Conservation (phyloP, 2,329 filamentous ascomycete species). For the Coleophoma cylindrospora region DNA sequence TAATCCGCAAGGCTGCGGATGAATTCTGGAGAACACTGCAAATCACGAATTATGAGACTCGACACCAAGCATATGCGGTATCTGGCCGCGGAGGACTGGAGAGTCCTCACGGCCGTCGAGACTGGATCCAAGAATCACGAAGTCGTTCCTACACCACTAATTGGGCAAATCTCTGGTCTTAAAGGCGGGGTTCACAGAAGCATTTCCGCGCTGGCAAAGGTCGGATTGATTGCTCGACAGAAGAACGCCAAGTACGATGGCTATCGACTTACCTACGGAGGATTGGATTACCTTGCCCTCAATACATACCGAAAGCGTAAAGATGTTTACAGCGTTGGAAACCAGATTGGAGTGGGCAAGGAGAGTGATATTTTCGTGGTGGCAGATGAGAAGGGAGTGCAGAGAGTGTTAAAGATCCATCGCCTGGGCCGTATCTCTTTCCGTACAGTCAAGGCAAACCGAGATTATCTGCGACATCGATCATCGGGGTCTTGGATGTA, state of each 20-base stretch:
- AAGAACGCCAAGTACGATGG: constrained; percentile 98
- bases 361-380: constrained; percentile 97
- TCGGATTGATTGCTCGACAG: constrained; percentile 82
- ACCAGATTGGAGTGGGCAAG: constrained; percentile 92
- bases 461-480: constrained; percentile 86
- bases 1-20: constrained; percentile 3
- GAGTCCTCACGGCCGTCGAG: constrained; percentile 88
- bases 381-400: constrained; percentile 69
- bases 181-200: constrained; percentile 79
- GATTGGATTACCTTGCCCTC: constrained; percentile 93
- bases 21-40: constrained; percentile 2
- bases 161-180: constrained; percentile 77
- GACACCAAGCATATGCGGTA: constrained; percentile 93
- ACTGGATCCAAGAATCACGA: constrained; percentile 95
- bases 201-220: constrained; percentile 89
- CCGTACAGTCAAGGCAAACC: constrained; percentile 90
- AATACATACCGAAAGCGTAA: constrained; percentile 80
- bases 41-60: constrained; percentile 68
- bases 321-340: constrained; percentile 85
- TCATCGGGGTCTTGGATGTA: constrained; percentile 94
- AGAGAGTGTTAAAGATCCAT: constrained; percentile 92
- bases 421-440: constrained; percentile 94
- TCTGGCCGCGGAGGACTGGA: constrained; percentile 89
- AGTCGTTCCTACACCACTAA: constrained; percentile 85
- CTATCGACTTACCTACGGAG: constrained; percentile 93